Evolutionary conservation across 2,329 filamentous ascomycete genomes (phyloP).

Genomic region (Apiospora malaysiana): DNA sequence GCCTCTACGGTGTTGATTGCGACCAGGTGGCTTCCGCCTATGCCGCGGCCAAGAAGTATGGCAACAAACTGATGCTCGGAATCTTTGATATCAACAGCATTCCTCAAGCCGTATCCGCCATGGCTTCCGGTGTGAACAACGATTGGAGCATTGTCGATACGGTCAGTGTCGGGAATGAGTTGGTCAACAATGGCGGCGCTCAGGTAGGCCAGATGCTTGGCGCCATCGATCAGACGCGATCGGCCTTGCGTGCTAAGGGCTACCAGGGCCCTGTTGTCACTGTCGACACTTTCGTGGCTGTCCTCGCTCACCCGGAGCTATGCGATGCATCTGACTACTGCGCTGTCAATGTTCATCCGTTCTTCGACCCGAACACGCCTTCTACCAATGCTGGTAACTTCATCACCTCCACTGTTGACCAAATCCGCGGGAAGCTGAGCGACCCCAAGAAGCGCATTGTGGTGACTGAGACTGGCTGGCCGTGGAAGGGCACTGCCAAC

Average conservation of each 20-base stretch:
- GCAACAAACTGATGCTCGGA: constrained; percentile 76
- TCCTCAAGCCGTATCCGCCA: constrained; percentile 60
- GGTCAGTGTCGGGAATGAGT: constrained; percentile 81
- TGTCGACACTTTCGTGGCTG: constrained; percentile 78
- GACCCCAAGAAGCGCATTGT: constrained; percentile 63
- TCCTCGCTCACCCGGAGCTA: constrained; percentile 69
- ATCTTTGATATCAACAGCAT: constrained; percentile 69
- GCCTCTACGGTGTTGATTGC: constrained; percentile 83
- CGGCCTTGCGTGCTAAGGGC: constrained; percentile 63
- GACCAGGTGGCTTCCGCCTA: constrained; percentile 70
- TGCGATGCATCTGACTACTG: constrained; percentile 79
- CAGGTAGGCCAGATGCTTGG: constrained; percentile 59
- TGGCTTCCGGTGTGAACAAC: constrained; percentile 63
- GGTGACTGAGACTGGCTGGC: constrained; percentile 88
- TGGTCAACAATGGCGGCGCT: constrained; percentile 69
- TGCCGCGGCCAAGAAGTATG: constrained; percentile 65
- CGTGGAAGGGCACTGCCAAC: constrained; percentile 70
- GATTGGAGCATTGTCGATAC: constrained; percentile 75
- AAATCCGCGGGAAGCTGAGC: constrained; percentile 49
- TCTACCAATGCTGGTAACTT: constrained; percentile 71
- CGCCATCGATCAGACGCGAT: constrained; percentile 63
- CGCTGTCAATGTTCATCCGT: constrained; percentile 82
- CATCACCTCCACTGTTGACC: constrained; percentile 60
- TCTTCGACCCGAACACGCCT: constrained; percentile 72
- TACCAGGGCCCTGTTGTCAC: constrained; percentile 78